Base-by-base conservation (phyloP, 306 rosid genomes). In the Myrica gale region DNA sequence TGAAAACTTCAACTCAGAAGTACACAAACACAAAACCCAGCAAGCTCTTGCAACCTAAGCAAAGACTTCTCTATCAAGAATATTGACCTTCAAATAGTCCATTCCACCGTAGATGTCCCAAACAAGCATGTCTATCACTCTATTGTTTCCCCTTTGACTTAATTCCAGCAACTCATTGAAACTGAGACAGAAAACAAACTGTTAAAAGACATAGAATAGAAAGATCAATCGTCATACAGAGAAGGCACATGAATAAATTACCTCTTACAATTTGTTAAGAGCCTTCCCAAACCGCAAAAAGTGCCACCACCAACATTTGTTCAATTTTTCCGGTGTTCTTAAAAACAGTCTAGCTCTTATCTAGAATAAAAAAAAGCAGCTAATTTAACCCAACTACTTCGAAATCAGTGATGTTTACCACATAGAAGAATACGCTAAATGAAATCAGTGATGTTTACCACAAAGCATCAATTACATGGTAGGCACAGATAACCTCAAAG, bases 251-350 rank as follows among this genome's bases (percentile, higher is more conserved):
- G 50, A 23, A 23, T 5, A n/a, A 13, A 42, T 55, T 79, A 95
- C 99, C 91, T 92, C 84, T 85, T 80, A 91, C 99, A 92, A 72
- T 88, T 84, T 0, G 99, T 95, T 74, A 95, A 83, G 84, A 95
- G 97, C 91, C 83, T 88, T 70, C 99, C 99, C 85, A 95, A 85
- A 79, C 99, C 99, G 97, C 90, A 95, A 87, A 95, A 95, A 63
- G 99, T 92, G 72, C 99, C 97, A 50, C 99, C 99, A 58, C 99
- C 99, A 72, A 92, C 88, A 84, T 84, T 92, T 51, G 99, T 95
- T 84, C 99, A n/a, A n/a, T n/a, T n/a, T n/a, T n/a, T n/a, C n/a
- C n/a, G n/a, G n/a, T n/a, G n/a, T n/a, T n/a, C n/a, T n/a, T n/a
- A n/a, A n/a, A n/a, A n/a, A n/a, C n/a, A n/a, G n/a, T n/a, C n/a